Evolutionary conservation across 768 basidiomycete genomes (phyloP).

Genomic region (Termitomyces sp.): DNA sequence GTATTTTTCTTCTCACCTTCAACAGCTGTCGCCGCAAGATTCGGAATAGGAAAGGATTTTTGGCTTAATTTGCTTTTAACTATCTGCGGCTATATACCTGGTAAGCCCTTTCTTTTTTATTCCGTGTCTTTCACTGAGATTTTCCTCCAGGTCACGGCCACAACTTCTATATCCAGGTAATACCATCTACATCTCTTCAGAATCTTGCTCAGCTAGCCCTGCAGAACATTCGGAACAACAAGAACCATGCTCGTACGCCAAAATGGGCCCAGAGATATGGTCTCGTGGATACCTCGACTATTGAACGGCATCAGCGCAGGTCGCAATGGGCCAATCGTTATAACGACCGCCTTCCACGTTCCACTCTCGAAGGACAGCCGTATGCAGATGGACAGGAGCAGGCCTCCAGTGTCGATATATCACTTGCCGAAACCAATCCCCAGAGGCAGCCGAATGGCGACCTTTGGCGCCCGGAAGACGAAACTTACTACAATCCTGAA

Average conservation of each 20-base stretch:
- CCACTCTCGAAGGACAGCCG: conserved; percentile 64
- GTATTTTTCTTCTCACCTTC: conserved; percentile 4
- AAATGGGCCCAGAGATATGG: conserved; percentile 93
- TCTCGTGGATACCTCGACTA: conserved; percentile 75
- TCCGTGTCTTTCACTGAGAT: conserved; percentile 5
- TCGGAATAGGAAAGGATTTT: conserved; percentile 89
- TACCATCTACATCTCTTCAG: conserved; percentile 9
- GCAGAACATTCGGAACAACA: conserved; percentile 94
- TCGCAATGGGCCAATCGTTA: conserved; percentile 87
- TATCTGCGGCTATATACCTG: conserved; percentile 89
- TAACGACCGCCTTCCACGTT: conserved; percentile 71
- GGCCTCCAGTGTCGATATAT: conserved; percentile 36
- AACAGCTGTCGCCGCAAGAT: conserved; percentile 87
- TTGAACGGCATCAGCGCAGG: conserved; percentile 71
- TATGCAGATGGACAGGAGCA: conserved; percentile 78
- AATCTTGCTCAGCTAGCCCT: conserved; percentile 2
- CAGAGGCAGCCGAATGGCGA: conserved; percentile 43
- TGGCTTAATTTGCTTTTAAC: conserved; percentile 86
- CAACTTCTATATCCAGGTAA: conserved; percentile 89
- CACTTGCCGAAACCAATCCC: conserved; percentile 26
- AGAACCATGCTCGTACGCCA: conserved; percentile 87
- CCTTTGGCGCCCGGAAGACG: conserved; percentile 73
- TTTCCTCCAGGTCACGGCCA: conserved; percentile 68
- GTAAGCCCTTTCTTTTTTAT: conserved; percentile 30
- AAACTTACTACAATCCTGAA: conserved; percentile 59